Evolutionary conservation across 768 basidiomycete species (phyloP).

Genomic region (Boletus barrowsii): DNA sequence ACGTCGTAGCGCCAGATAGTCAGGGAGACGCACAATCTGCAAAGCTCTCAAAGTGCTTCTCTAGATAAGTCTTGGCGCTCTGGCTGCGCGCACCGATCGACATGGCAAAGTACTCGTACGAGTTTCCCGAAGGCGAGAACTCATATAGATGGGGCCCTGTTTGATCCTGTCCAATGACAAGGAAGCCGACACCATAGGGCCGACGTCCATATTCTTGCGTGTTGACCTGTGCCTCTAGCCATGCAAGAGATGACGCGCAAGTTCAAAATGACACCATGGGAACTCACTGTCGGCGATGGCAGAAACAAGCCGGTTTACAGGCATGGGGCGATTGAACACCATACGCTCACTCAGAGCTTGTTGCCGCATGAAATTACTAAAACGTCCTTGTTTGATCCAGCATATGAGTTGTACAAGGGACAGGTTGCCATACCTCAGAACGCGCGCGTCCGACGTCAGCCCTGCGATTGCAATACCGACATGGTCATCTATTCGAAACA

Average conservation of each 20-base stretch:
- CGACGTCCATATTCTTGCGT: conserved; percentile 97
- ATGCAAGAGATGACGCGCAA: conserved; percentile 4
- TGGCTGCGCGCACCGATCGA: conserved; percentile 98
- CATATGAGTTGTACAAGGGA: background rate
- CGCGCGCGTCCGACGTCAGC: conserved; percentile 97
- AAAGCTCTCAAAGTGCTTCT: conserved; percentile 90
- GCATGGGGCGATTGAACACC: conserved; percentile 93
- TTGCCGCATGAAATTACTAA: conserved; percentile 98
- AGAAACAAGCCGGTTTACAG: conserved; percentile 89
- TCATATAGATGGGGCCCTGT: conserved; percentile 98
- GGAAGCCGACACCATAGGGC: conserved; percentile 98
- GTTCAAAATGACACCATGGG: background rate
- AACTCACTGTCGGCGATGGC: conserved; percentile 91
- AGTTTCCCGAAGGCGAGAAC: conserved; percentile 96
- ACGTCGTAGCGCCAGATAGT: background rate
- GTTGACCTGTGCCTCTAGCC: conserved; percentile 92
- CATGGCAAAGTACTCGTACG: conserved; percentile 97
- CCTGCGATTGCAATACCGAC: conserved; percentile 99
- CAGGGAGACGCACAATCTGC: conserved; percentile 60
- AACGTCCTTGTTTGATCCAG: conserved; percentile 1
- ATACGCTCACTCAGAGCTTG: conserved; percentile 95
- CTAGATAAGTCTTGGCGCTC: conserved; percentile 97
- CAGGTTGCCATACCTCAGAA: conserved; percentile 63
- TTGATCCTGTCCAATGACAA: conserved; percentile 94
- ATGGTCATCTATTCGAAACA: conserved; percentile 99